phyloP scores from a whole-genome alignment of 1,284 basidiomycete species.

The Tilletia walkeri region DNA sequence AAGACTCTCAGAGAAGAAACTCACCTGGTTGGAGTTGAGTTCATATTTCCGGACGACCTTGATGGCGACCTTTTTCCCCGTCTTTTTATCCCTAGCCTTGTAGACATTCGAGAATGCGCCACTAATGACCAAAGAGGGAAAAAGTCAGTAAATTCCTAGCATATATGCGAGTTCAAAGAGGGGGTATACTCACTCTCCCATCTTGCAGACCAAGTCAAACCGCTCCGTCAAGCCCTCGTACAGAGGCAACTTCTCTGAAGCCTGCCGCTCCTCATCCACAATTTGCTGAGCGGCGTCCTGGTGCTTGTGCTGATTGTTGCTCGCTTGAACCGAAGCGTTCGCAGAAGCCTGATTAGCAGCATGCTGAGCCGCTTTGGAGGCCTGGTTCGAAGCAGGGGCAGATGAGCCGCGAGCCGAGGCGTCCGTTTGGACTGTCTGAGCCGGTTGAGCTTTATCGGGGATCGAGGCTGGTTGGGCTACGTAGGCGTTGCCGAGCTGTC shows the following conservation, averaged over 20 bases:
- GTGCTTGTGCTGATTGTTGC: slow-evolving; percentile 3
- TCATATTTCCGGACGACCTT: slow-evolving; percentile 98
- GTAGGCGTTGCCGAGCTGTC: slow-evolving; percentile 31
- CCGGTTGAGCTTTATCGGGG: slow-evolving; percentile 31
- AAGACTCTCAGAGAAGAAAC: slow-evolving; percentile 48
- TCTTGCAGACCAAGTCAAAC: slow-evolving; percentile 46
- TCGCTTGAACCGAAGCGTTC: slow-evolving; percentile 13
- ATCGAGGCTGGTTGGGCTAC: slow-evolving; percentile 25
- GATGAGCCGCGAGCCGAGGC: slow-evolving; percentile 16
- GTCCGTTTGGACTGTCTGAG: slow-evolving; percentile 6
- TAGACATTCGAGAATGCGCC: slow-evolving; percentile 99
- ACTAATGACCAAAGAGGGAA: slow-evolving; percentile 3
- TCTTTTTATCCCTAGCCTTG: slow-evolving; percentile 77
- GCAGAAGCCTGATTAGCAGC: slow-evolving; percentile 28
- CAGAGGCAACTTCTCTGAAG: slow-evolving; percentile 46
- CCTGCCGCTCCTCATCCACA: slow-evolving; percentile 43
- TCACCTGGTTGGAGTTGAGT: slow-evolving; percentile 89
- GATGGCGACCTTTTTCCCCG: slow-evolving; percentile 83
- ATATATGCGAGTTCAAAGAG: not conserved
- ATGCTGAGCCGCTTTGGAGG: slow-evolving; percentile 24
- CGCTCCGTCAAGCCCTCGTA: slow-evolving; percentile 47
- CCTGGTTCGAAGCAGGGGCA: not conserved
- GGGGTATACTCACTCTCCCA: slow-evolving; percentile 45
- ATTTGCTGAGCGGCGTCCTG: slow-evolving; percentile 30
- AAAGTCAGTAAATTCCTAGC: not conserved